A percentile compares a stretch with the other conserved stretches of the same genome.
Conservation (phyloP, 805 yeast genomes). For the Zygoascus tannicola region DNA sequence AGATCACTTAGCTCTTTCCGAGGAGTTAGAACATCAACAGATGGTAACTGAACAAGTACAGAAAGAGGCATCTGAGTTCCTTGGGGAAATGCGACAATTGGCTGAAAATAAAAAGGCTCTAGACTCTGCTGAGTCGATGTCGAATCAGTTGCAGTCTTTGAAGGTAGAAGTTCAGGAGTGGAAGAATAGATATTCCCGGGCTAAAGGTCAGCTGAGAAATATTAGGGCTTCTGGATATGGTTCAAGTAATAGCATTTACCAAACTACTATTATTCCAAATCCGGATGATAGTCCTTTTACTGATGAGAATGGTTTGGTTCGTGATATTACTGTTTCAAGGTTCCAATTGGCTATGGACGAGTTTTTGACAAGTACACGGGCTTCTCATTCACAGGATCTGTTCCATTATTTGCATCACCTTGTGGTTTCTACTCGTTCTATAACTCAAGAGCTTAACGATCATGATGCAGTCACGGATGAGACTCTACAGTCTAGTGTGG, state of each 20-base stretch:
- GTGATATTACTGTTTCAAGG: slow-evolving; percentile 18
- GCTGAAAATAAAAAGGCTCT: slow-evolving; percentile 20
- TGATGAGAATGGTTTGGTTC: slow-evolving; percentile 23
- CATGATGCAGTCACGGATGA: slow-evolving; percentile 10
- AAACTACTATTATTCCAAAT: slow-evolving; percentile 7
- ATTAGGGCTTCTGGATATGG: slow-evolving; percentile 19
- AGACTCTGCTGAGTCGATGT: slow-evolving; percentile 17
- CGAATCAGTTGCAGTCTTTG: slow-evolving; percentile 20
- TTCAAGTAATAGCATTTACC: slow-evolving; percentile 8
- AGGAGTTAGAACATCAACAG: slow-evolving; percentile 19
- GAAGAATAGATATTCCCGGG: slow-evolving; percentile 26
- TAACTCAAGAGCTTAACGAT: slow-evolving; percentile 21
- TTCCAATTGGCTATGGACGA: slow-evolving; percentile 29
- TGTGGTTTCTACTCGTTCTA: slow-evolving; percentile 25
- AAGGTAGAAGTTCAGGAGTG: slow-evolving; percentile 29
- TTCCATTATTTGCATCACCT: slow-evolving; percentile 28
- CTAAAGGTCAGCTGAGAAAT: slow-evolving; percentile 23
- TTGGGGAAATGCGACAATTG: slow-evolving; percentile 31
- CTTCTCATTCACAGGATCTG: slow-evolving; percentile 16
- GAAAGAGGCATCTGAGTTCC: slow-evolving; percentile 28
- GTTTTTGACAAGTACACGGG: slow-evolving; percentile 26
- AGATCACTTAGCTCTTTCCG: slow-evolving; percentile 18
- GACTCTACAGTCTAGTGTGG: slow-evolving; percentile 12
- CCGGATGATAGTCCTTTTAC: slow-evolving; percentile 14
- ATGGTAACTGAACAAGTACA: slow-evolving; percentile 30